phyloP scores from a whole-genome alignment of 805 yeast genomes.

The Zygotorulaspora sp. region DNA sequence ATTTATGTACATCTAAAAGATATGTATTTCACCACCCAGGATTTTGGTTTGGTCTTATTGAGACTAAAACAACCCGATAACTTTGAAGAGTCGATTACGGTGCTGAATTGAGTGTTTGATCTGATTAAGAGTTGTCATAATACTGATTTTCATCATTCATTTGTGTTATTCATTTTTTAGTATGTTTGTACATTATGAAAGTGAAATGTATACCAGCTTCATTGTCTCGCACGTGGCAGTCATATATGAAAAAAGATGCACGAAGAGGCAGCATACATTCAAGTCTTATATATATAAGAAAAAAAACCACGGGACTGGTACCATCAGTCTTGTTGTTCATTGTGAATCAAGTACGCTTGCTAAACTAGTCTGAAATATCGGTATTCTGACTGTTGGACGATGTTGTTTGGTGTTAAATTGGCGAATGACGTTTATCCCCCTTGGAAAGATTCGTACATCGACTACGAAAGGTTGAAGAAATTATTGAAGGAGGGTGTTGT shows the following conservation, averaged over 20 bases:
- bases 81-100: no score
- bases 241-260: background rate
- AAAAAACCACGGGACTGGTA: background rate
- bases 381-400: no score
- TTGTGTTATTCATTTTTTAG: background rate
- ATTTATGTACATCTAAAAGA: background rate
- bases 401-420: conserved; percentile 85
- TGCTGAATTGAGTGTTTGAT: no score
- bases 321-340: background rate
- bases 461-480: conserved; percentile 61
- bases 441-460: conserved; percentile 73
- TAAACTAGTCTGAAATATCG: no score
- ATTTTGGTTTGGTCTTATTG: no score
- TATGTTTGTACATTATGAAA: background rate
- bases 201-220: no score
- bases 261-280: background rate
- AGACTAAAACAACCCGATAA: no score
- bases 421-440: conserved; percentile 80
- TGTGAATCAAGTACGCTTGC: background rate
- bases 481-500: conserved; percentile 64
- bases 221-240: background rate
- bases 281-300: background rate
- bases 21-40: no score
- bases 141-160: no score
- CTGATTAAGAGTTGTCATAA: no score